phyloP scores from a whole-genome alignment of 1,284 basidiomycete genomes.

The Ceratobasidium sp. region DNA sequence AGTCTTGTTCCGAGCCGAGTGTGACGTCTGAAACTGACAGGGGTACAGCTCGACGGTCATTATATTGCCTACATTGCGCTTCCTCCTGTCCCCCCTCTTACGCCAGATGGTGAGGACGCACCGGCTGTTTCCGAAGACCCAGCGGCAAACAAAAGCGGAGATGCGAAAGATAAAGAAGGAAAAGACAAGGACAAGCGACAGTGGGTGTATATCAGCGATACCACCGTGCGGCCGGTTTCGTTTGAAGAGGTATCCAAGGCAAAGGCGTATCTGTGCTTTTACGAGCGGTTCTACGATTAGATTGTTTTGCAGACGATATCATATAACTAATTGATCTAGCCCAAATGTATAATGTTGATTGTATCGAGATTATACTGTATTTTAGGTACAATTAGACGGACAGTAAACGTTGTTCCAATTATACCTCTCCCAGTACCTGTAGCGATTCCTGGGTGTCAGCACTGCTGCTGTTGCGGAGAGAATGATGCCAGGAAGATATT shows the following conservation, averaged over 20 bases:
- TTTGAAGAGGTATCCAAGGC: slow-evolving; percentile 90
- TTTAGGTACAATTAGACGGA: slow-evolving; percentile 1
- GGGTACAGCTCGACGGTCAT: slow-evolving; percentile 79
- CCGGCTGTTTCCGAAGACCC: slow-evolving; percentile 13
- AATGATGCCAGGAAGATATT: no score
- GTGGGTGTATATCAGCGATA: slow-evolving; percentile 94
- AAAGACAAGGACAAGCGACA: slow-evolving; percentile 62
- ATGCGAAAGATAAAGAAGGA: slow-evolving; percentile 52
- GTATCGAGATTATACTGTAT: neutral
- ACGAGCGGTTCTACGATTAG: slow-evolving; percentile 70
- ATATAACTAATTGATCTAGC: slow-evolving; percentile 28
- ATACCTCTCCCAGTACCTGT: no score
- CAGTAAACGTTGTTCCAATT: neutral
- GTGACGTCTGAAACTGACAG: neutral
- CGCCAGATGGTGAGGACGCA: slow-evolving; percentile 35
- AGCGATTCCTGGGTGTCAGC: no score
- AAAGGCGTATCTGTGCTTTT: slow-evolving; percentile 93
- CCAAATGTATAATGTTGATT: neutral
- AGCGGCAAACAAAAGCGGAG: neutral
- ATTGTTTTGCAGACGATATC: neutral
- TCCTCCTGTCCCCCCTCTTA: slow-evolving; percentile 57
- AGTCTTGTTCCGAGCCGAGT: slow-evolving; percentile 50
- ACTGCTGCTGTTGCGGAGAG: no score
- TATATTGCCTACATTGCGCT: slow-evolving; percentile 85
- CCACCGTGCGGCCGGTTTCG: slow-evolving; percentile 79